Percentiles rank a stretch among this genome's conserved stretches.
phyloP scores from a whole-genome alignment of 2,329 filamentous ascomycete species.

The Botryotinia convoluta region DNA sequence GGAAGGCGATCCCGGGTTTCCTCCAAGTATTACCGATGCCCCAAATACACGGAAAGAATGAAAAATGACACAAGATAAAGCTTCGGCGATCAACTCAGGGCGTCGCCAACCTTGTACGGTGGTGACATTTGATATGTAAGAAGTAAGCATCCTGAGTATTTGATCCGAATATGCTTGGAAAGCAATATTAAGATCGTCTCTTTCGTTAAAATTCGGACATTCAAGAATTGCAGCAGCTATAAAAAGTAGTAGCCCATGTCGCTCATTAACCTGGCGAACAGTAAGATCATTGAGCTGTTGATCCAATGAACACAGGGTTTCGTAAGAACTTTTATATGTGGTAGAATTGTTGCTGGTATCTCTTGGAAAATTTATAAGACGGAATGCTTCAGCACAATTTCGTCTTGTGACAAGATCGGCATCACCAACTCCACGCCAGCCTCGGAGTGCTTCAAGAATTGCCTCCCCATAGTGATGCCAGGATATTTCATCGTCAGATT shows the following conservation, averaged over 20 bases:
- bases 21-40: neutral
- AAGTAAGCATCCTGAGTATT: neutral
- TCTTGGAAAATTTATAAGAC: neutral
- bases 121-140: neutral
- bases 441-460: constrained; percentile 67
- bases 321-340: neutral
- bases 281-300: constrained; percentile 21
- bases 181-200: neutral
- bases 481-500: constrained; percentile 49
- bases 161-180: neutral
- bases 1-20: neutral
- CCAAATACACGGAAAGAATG: constrained; percentile 7
- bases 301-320: constrained; percentile 18
- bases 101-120: constrained; percentile 28
- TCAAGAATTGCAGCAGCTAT: constrained; percentile 45
- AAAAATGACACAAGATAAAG: neutral
- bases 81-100: constrained; percentile 33
- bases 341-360: neutral
- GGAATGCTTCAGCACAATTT: constrained; percentile 65
- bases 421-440: constrained; percentile 87
- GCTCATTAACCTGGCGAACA: constrained; percentile 62
- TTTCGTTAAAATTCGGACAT: neutral
- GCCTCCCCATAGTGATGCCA: constrained; percentile 48
- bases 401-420: constrained; percentile 71
- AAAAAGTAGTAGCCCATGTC: constrained; percentile 64